Conservation (phyloP, 2,329 filamentous ascomycete species). For the Hypoxylon sp. region DNA sequence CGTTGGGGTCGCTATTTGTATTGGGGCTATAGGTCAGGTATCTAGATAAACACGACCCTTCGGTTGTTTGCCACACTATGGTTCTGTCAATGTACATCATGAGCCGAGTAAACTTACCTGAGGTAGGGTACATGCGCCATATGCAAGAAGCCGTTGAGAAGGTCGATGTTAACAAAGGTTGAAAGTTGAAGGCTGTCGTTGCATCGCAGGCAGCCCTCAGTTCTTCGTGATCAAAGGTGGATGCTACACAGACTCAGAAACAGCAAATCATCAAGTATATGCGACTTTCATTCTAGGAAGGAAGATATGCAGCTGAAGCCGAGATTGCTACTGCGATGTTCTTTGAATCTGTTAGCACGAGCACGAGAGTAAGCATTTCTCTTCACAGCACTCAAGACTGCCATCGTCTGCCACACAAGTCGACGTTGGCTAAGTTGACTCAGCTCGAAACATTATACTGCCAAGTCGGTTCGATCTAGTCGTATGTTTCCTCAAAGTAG, state of each 20-base stretch:
- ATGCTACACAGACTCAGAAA: no score
- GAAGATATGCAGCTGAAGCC: neutral
- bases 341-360: neutral
- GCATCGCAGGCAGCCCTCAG: slow-evolving; percentile 36
- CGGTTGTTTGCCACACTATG: slow-evolving; percentile 57
- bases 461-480: slow-evolving; percentile 5
- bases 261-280: neutral
- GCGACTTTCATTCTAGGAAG: neutral
- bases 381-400: neutral
- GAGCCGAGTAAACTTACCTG: no score
- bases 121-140: no score
- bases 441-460: neutral
- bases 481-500: slow-evolving; percentile 4
- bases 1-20: slow-evolving; percentile 40
- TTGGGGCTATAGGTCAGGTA: neutral
- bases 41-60: slow-evolving; percentile 45
- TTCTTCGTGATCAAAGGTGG: no score
- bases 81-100: slow-evolving; percentile 59
- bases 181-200: slow-evolving; percentile 52
- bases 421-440: neutral
- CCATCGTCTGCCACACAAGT: neutral
- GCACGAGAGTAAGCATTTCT: no score
- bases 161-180: slow-evolving; percentile 59
- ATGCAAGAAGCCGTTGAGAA: slow-evolving; percentile 53
- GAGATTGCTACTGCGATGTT: neutral